A percentile compares a stretch with the other conserved stretches of the same genome.
Conservation (phyloP, 1,284 basidiomycete species). For the Naganishia sp. region DNA sequence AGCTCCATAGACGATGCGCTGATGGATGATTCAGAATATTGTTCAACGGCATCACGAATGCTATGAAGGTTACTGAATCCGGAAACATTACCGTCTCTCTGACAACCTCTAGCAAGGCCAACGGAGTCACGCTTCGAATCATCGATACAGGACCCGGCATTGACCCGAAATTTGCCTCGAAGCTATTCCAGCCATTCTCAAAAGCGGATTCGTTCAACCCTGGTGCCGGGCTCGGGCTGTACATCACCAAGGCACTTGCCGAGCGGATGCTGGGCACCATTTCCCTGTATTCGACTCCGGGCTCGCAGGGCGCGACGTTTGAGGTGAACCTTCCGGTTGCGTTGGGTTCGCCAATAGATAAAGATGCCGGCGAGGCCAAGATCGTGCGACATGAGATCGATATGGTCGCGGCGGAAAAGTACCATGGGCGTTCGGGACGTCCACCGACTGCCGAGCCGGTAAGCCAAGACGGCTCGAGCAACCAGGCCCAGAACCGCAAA, state of each 20-base stretch:
- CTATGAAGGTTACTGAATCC: constrained; percentile 51
- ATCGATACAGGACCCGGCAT: constrained; percentile 41
- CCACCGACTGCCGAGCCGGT: not conserved
- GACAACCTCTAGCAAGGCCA: constrained; percentile 13
- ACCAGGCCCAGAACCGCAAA: not conserved
- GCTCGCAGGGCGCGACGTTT: constrained; percentile 32
- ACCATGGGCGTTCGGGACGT: not conserved
- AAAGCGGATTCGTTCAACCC: constrained; percentile 38
- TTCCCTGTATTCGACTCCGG: constrained; percentile 30
- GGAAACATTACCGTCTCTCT: constrained; percentile 42
- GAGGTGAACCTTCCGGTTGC: constrained; percentile 37
- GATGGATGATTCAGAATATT: constrained; percentile 47
- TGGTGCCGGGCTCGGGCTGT: constrained; percentile 42
- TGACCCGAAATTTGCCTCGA: constrained; percentile 34
- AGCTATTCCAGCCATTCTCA: constrained; percentile 42
- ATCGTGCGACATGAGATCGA: constrained; percentile 12
- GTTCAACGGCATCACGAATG: constrained; percentile 53
- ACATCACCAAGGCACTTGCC: constrained; percentile 40
- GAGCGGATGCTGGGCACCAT: constrained; percentile 39
- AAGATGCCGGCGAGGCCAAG: not conserved
- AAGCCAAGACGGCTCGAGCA: not conserved
- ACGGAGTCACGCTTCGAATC: constrained; percentile 30
- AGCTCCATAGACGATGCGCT: no score
- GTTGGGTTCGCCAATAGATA: not conserved
- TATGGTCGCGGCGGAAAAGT: constrained; percentile 14